These are phyloP conservation scores for Angophora floribunda DNA, from an alignment of 345 rosid genomes.

Conservation along the genomic window DNA sequence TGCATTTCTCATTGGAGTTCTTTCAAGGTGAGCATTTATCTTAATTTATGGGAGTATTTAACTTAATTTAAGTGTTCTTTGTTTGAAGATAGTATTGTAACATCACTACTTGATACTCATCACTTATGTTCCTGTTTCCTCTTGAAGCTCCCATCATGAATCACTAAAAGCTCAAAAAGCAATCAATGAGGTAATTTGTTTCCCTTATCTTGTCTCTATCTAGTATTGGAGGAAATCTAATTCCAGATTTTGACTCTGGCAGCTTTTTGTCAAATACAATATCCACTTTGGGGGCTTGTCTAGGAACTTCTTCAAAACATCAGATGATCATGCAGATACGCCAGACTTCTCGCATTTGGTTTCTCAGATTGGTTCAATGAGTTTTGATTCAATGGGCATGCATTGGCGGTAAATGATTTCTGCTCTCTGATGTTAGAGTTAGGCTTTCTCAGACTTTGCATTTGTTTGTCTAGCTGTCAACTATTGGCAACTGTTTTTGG, in stretches of 20 bases:
- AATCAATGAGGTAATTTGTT: constrained; percentile 73
- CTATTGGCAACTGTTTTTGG: neutral
- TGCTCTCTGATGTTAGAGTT: neutral
- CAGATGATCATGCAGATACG: constrained; percentile 50
- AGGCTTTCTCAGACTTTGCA: constrained; percentile 1
- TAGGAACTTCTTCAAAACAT: constrained; percentile 57
- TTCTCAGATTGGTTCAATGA: constrained; percentile 77
- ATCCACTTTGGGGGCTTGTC: constrained; percentile 88
- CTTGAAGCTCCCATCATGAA: constrained; percentile 89
- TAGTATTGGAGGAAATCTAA: neutral
- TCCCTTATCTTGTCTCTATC: neutral
- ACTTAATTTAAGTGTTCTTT: neutral
- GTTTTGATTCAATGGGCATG: constrained; percentile 83
- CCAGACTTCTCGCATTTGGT: constrained; percentile 67
- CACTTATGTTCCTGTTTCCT: neutral
- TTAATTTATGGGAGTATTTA: neutral
- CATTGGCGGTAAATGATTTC: constrained; percentile 76
- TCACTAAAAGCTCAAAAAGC: constrained; percentile 90
- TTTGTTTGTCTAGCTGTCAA: neutral
- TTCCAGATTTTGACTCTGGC: constrained; percentile 13
- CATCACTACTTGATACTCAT: neutral
- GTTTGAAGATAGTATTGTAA: neutral
- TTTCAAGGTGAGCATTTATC: constrained; percentile 56
- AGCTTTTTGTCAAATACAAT: constrained; percentile 99
- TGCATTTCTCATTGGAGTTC: constrained; percentile 75